Conservation (phyloP, 257 asterid species). For the Voacanga thouarsii region DNA sequence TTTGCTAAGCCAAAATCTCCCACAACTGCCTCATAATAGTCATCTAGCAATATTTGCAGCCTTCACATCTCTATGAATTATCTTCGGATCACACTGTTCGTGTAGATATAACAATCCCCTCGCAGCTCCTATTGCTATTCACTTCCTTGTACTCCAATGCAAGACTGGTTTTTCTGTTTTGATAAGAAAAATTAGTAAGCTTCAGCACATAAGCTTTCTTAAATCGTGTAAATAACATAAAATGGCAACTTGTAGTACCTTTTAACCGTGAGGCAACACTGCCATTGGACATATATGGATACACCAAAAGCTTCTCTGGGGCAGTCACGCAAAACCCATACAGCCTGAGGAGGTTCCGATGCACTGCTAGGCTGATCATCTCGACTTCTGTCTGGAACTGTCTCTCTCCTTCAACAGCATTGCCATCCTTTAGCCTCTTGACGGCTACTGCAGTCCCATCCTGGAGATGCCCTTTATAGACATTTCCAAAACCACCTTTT, state of each 20-base stretch:
- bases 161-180: too few relatives aligned
- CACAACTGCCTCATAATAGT: too few relatives aligned
- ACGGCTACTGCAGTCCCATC: constrained; percentile 92
- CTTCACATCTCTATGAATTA: too few relatives aligned
- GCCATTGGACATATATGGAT: constrained; percentile 95
- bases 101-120: too few relatives aligned
- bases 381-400: constrained; percentile 96
- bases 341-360: constrained; percentile 82
- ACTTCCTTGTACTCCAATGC: too few relatives aligned
- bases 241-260: constrained; percentile 35
- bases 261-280: constrained; percentile 95
- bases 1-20: too few relatives aligned
- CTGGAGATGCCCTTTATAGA: constrained; percentile 70
- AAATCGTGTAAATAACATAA: not conserved
- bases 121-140: too few relatives aligned
- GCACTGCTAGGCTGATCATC: constrained; percentile 95
- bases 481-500: constrained; percentile 93
- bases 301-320: constrained; percentile 77
- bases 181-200: not conserved
- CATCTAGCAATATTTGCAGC: too few relatives aligned
- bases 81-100: too few relatives aligned
- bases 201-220: not conserved
- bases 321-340: constrained; percentile 88
- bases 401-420: constrained; percentile 70
- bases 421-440: constrained; percentile 85